Base-by-base conservation (phyloP, 352 stramenopile genomes). In the Globisporangium paddicum region DNA sequence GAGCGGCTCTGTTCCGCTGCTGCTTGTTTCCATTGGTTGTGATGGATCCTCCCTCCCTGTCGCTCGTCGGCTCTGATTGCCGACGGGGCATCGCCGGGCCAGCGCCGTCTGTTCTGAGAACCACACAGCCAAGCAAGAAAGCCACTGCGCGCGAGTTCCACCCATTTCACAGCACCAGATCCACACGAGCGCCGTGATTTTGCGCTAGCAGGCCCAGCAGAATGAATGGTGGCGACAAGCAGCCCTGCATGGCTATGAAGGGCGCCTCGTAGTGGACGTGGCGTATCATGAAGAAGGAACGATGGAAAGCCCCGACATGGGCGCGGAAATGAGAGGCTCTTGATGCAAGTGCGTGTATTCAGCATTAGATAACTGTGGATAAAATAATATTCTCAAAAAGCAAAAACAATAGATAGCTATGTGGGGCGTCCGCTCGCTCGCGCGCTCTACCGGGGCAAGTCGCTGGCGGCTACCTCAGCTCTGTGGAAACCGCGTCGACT, bases 311-410 rank as follows among this genome's bases (percentile, higher is more conserved):
- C n/a, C 16, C 38, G 38, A 44, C 38, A 44, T 44, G 18, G 26
- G 16, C 46, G 18, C 46, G 26, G 38, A 38, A 53, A 38, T 19
- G 16, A 44, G 7, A 14, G 32, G 11, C 25, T 25, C 14, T 26
- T 38, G 14, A 11, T 58, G 28, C 41, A 44, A 18, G 26, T 30
- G 25, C 49, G 30, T 61, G 7, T 46, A 54, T 60, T 44, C 37
- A 42, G 37, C 40, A 53, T 40, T 60, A 53, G 55, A 21, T 53
- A 40, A 21, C 9, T 9, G 30, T 37, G 18, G 34, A 62, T 62
- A 62, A 62, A 62, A 55, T 52, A 62, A 55, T 52, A 62, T 44
- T 54, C 46, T 54, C 55, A 62, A 62, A 62, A 61, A 62, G 37
- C 28, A 34, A 62, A 61, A 32, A 28, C 23, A 61, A 63, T 63